Percentiles rank a stretch among this genome's conserved stretches.
These are phyloP conservation scores for Eruca vesicaria DNA, from an alignment of 441 rosid species.

Conservation along the genomic window DNA sequence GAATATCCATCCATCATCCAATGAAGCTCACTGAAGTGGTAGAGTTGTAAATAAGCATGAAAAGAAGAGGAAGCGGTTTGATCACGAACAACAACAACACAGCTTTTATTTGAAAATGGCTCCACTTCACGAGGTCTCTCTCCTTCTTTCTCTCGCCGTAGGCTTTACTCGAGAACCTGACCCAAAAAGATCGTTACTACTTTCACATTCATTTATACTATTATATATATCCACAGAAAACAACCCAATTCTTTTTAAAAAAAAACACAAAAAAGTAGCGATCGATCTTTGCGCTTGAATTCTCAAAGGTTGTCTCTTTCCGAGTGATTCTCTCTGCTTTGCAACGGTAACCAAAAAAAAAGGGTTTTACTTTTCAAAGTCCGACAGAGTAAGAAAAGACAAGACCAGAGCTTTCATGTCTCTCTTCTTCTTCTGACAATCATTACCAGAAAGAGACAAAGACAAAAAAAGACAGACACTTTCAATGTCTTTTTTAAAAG, in stretches of 20 bases:
- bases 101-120: slow-evolving; percentile 85
- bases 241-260: not conserved
- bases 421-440: slow-evolving; percentile 1
- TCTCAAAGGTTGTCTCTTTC: slow-evolving; percentile 34
- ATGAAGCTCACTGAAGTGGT: not conserved
- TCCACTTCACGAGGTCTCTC: slow-evolving; percentile 52
- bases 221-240: not conserved
- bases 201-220: not conserved
- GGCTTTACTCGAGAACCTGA: slow-evolving; percentile 31
- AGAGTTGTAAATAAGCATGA: slow-evolving; percentile 11
- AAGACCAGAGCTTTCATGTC: not conserved
- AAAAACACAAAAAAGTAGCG: not conserved
- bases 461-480: not conserved
- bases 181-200: slow-evolving; percentile 11
- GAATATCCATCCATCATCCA: not conserved
- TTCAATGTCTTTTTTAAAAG: not conserved
- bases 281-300: not conserved
- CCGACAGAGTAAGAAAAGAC: slow-evolving; percentile 25
- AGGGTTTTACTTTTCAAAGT: slow-evolving; percentile 14
- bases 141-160: slow-evolving; percentile 26
- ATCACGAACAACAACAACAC: slow-evolving; percentile 31
- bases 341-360: slow-evolving; percentile 35
- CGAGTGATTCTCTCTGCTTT: slow-evolving; percentile 25
- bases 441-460: slow-evolving; percentile 16
- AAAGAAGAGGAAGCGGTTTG: slow-evolving; percentile 19